phyloP scores from a whole-genome alignment of 176 grass and related monocot genomes.

The Tillandsia fasciculata region DNA sequence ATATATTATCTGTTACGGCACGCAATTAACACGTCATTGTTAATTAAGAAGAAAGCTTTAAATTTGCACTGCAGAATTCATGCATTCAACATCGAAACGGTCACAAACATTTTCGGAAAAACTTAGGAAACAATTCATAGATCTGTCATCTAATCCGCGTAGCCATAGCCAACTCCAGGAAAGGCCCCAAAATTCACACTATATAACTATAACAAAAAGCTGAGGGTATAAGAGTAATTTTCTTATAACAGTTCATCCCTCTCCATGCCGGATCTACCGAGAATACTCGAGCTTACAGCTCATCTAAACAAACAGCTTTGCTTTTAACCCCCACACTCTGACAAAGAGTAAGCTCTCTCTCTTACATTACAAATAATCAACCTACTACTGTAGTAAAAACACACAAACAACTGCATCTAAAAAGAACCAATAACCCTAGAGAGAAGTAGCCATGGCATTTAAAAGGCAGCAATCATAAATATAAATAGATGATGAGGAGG shows the following conservation, averaged over 20 bases:
- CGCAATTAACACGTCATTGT: not conserved
- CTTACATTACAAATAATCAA: too few species aligned
- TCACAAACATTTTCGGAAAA: too few species aligned
- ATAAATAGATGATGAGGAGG: not conserved
- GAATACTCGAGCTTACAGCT: constrained; percentile 4
- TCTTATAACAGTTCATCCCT: not conserved
- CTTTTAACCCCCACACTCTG: too few species aligned
- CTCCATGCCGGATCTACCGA: constrained; percentile 1
- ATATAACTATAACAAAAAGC: not conserved
- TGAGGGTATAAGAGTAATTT: constrained; percentile 12
- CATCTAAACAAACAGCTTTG: constrained; percentile 1
- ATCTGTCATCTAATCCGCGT: too few species aligned
- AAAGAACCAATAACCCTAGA: not conserved
- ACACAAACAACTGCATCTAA: not conserved
- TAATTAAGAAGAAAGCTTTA: not conserved
- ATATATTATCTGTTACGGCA: not conserved
- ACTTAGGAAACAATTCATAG: too few species aligned
- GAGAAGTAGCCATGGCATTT: too few species aligned
- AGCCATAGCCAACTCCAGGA: not conserved
- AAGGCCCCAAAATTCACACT: too few species aligned
- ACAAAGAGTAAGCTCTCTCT: too few species aligned
- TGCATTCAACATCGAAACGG: not conserved
- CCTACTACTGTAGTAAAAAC: not conserved
- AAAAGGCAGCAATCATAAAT: not conserved
- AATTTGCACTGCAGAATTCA: not conserved